phyloP scores from a whole-genome alignment of 768 basidiomycete genomes.

The Termitomyces titanicus region DNA sequence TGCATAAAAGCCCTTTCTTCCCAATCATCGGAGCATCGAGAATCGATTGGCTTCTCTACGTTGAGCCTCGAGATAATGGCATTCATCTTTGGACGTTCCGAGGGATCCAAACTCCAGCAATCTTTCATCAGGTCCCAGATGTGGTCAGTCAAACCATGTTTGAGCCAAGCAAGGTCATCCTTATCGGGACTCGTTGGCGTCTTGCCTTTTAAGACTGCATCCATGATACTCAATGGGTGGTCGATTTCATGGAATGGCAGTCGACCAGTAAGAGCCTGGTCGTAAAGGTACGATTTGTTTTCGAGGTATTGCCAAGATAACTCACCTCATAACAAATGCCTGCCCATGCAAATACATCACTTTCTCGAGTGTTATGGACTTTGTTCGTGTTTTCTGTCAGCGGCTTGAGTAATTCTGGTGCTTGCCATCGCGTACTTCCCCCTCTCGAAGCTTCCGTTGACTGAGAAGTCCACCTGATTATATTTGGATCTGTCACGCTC shows the following conservation, averaged over 20 bases:
- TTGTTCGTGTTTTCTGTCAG: background rate
- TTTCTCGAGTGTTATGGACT: conserved; percentile 9
- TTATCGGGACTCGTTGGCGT: background rate
- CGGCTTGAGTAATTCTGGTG: conserved; percentile 10
- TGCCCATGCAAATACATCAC: conserved; percentile 14
- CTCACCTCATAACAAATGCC: conserved; percentile 10
- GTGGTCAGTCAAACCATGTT: background rate
- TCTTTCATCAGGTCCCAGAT: conserved; percentile 6
- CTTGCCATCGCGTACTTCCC: conserved; percentile 9
- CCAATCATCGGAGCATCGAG: conserved; percentile 1
- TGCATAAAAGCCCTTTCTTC: background rate
- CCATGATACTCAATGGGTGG: background rate
- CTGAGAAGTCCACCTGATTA: conserved; percentile 14
- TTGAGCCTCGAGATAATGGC: background rate
- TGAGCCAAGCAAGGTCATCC: background rate
- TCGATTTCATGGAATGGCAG: conserved; percentile 1
- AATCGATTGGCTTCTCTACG: background rate
- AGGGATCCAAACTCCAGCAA: conserved; percentile 3
- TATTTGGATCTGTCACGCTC: conserved; percentile 9
- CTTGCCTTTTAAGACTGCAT: background rate
- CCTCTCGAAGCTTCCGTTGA: conserved; percentile 8
- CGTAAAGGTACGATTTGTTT: background rate
- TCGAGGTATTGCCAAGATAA: no score
- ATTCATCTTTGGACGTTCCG: conserved; percentile 4
- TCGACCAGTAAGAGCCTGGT: conserved; percentile 6